Evolutionary conservation across 495 filamentous ascomycete species (phyloP), one percentile per base, ranked within the genome.

Genomic region (Jackrogersella minutella): DNA sequence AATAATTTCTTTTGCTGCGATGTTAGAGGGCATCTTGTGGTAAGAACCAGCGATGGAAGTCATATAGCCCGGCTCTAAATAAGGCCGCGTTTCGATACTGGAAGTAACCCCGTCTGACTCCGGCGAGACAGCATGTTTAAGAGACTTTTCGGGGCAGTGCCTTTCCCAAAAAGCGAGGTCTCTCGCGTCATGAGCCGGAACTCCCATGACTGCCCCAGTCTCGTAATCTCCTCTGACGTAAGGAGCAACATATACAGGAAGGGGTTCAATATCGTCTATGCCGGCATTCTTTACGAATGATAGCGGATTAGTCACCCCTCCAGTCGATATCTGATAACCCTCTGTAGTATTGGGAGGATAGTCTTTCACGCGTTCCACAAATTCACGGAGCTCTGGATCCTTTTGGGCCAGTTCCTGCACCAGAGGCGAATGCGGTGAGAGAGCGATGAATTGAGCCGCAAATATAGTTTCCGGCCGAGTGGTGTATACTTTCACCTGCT

Each of bases 131-230:
- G 85, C 86, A 60, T 80, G 73, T 68, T 85, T 68, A 53, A 90
- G 68, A 46, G 80, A 68, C 70, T 83, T 67, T 66, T 84, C 73
- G 68, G 75, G 73, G 19, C 76, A 76, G 62, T 95, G 92, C 39
- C 87, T 80, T 57, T 83, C 87, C 89, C 91, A 96, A 69, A 97
- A 97, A 4, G 83, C 81, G 74, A 89, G 80, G 66, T 97, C 93
- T 33, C 91, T 83, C 0, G 79, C 71, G 72, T 97, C 93, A 62
- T 97, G 92, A 1, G 88, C 93, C 0, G 93, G 93, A 19, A 97
- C 93, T 36, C 92, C 93, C 93, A 97, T 97, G 5, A 97, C 90
- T 4, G 92, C 92, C 1, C 92, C 91, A 53, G 90, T 88, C n/a
- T 91, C 93, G 65, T 95, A 96, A 58, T 93, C 90, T 26, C 88